phyloP scores from a whole-genome alignment of 176 grass and related monocot genomes.

The Carex littledalei region DNA sequence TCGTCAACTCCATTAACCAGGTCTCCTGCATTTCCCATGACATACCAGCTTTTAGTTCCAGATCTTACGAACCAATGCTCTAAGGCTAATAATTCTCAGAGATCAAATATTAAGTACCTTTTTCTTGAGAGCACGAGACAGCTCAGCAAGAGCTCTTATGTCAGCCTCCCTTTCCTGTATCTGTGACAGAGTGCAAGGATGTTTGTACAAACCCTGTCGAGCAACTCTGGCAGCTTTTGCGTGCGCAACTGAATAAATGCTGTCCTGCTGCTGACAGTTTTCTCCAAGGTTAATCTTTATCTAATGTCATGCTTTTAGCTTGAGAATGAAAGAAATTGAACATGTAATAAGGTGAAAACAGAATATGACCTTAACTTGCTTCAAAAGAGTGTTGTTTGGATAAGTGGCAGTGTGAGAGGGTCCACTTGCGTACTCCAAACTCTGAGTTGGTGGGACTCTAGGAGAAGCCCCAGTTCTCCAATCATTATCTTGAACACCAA shows the following conservation, averaged over 20 bases:
- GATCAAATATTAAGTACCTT: background rate
- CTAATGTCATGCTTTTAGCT: background rate
- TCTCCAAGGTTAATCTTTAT: background rate
- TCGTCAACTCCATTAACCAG: conserved; percentile 79
- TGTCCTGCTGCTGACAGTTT: conserved; percentile 38
- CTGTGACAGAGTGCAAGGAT: conserved; percentile 74
- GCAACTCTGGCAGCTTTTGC: conserved; percentile 61
- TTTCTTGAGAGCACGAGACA: conserved; percentile 65
- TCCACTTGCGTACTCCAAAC: background rate
- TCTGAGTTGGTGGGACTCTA: background rate
- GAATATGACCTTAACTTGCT: conserved; percentile 51
- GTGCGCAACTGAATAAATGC: conserved; percentile 65
- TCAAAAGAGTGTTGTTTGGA: conserved; percentile 52
- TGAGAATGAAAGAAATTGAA: background rate
- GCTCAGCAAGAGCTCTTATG: conserved; percentile 85
- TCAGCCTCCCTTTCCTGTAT: conserved; percentile 97
- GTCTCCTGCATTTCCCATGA: conserved; percentile 42
- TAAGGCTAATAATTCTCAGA: background rate
- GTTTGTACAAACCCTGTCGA: conserved; percentile 67
- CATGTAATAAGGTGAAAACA: background rate
- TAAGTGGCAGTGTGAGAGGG: conserved; percentile 31
- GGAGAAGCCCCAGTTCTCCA: background rate
- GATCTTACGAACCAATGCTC: background rate
- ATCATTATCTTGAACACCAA: conserved; percentile 17
- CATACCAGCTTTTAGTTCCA: background rate